Evolutionary conservation across 2,329 filamentous ascomycete genomes (phyloP).

Genomic region (Penicillium sp.): DNA sequence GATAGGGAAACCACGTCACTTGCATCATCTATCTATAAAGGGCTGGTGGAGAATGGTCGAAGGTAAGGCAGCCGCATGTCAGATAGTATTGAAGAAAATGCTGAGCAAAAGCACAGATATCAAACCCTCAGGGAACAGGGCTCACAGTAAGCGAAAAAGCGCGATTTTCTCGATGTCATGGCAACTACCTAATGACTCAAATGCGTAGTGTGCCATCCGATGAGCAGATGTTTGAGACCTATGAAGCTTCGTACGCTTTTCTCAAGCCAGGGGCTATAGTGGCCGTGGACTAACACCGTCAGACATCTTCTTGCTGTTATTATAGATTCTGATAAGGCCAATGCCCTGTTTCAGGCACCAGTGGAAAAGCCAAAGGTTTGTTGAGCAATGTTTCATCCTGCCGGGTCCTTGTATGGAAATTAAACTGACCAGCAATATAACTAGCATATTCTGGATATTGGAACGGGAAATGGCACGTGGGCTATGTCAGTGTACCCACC

Average conservation of each 20-base stretch:
- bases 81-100: neutral
- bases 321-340: neutral
- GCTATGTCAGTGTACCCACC: conserved; percentile 15
- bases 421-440: neutral
- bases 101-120: neutral
- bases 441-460: conserved; percentile 23
- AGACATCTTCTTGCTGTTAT: neutral
- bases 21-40: neutral
- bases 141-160: neutral
- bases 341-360: neutral
- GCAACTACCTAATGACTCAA: neutral
- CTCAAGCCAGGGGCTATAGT: neutral
- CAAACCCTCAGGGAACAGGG: neutral
- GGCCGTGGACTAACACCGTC: neutral
- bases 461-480: conserved; percentile 22
- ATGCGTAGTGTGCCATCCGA: neutral
- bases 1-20: neutral
- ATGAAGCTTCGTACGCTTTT: neutral
- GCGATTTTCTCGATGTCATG: neutral
- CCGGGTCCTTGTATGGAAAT: neutral
- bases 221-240: neutral
- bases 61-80: neutral
- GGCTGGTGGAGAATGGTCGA: neutral
- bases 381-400: too few relatives aligned
- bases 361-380: neutral